Conservation (phyloP, 768 basidiomycete species). For the Tephrocybe sp. region DNA sequence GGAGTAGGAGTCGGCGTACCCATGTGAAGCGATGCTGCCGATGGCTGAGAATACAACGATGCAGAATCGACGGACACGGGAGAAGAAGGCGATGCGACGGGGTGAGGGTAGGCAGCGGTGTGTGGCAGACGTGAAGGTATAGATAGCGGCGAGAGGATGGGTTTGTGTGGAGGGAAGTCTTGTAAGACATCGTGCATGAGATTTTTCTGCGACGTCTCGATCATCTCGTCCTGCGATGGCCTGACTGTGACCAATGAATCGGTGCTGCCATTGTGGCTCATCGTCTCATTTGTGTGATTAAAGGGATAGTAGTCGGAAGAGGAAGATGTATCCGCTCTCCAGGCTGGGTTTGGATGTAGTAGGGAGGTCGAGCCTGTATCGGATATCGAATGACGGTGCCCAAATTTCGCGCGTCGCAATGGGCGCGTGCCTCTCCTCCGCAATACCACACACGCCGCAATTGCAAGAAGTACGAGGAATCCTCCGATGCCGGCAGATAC, state of each 20-base stretch:
- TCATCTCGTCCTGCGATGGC: neutral
- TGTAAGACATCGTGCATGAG: neutral
- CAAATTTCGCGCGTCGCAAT: neutral
- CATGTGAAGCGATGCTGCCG: neutral
- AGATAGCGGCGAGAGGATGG: neutral
- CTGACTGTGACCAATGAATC: neutral
- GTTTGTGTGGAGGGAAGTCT: neutral
- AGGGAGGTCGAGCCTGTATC: constrained; percentile 6
- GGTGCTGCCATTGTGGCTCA: neutral
- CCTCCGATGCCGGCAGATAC: neutral
- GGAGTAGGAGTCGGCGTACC: neutral
- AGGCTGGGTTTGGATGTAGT: neutral
- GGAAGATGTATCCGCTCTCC: neutral
- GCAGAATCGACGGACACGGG: constrained; percentile 1
- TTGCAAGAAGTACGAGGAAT: neutral
- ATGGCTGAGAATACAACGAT: constrained; percentile 18
- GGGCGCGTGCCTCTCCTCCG: neutral
- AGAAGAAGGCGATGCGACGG: neutral
- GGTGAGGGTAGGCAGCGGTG: neutral
- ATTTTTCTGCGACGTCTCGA: neutral
- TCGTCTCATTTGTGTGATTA: neutral
- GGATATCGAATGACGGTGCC: neutral
- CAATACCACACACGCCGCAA: neutral
- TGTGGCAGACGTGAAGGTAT: neutral
- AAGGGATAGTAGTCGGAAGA: neutral